phyloP scores from a whole-genome alignment of 768 basidiomycete genomes.

The Mycena vitilis region DNA sequence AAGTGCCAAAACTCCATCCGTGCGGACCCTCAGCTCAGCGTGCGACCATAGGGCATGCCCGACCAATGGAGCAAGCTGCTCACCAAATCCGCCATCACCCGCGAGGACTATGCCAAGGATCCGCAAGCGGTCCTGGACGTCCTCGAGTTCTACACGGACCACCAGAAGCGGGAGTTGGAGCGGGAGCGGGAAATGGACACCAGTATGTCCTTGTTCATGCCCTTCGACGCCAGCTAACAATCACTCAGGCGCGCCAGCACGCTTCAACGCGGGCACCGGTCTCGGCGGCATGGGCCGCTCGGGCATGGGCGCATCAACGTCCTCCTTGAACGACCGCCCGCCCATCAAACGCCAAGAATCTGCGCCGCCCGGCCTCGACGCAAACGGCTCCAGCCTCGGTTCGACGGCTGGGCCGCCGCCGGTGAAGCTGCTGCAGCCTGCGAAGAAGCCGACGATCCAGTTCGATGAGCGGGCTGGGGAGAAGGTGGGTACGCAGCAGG shows the following conservation, averaged over 20 bases:
- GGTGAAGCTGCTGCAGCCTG: conserved; percentile 81
- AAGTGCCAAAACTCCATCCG: conserved; percentile 40
- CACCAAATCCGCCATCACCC: conserved; percentile 96
- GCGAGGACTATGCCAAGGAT: conserved; percentile 96
- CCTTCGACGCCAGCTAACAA: neutral
- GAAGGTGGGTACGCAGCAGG: conserved; percentile 48
- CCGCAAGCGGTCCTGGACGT: conserved; percentile 98
- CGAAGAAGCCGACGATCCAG: conserved; percentile 71
- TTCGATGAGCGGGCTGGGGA: conserved; percentile 64
- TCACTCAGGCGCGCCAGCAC: conserved; percentile 62
- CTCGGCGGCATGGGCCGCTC: conserved; percentile 78
- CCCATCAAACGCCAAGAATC: conserved; percentile 59
- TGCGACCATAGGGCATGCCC: conserved; percentile 80
- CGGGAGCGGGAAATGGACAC: conserved; percentile 49
- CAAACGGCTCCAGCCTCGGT: conserved; percentile 36
- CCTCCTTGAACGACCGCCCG: conserved; percentile 46
- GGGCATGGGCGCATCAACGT: conserved; percentile 46
- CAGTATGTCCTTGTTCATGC: conserved; percentile 27
- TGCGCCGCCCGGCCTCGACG: conserved; percentile 43
- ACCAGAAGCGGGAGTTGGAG: conserved; percentile 92
- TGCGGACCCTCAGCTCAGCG: neutral
- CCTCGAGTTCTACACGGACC: conserved; percentile 98
- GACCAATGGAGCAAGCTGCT: conserved; percentile 97
- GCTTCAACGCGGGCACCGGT: conserved; percentile 94
- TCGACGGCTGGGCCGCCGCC: conserved; percentile 65